These are phyloP conservation scores for Nakaseomyces bracarensis DNA, from an alignment of 1,139 yeast genomes.

Conservation along the genomic window DNA sequence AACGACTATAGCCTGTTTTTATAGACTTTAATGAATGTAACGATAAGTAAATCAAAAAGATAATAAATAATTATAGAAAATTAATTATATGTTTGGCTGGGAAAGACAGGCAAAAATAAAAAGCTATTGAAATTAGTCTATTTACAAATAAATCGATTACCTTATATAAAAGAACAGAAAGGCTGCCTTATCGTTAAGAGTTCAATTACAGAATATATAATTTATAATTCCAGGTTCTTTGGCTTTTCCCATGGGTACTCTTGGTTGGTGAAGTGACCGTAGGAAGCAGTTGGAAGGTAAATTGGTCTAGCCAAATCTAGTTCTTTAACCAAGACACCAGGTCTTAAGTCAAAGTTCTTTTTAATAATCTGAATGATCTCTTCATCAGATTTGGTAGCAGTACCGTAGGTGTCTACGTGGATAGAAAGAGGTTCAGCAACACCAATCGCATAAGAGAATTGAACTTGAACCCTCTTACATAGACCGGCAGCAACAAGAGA, in stretches of 20 bases:
- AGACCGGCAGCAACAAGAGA: constrained; percentile 90
- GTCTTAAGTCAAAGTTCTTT: constrained; percentile 96
- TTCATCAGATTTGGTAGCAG: constrained; percentile 79
- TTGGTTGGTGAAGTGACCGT: constrained; percentile 99
- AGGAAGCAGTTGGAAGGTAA: constrained; percentile 96
- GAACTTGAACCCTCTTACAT: constrained; percentile 96
- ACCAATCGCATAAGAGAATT: constrained; percentile 99
- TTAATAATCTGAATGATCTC: constrained; percentile 86
- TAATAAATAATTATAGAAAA: no score
- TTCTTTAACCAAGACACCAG: constrained; percentile 96
- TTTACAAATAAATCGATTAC: not conserved
- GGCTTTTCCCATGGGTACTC: constrained; percentile 98
- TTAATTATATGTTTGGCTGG: not conserved
- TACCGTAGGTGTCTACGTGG: constrained; percentile 96
- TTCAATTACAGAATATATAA: constrained; percentile 2
- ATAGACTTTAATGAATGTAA: not conserved
- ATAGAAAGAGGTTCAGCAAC: constrained; percentile 98
- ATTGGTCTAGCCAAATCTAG: constrained; percentile 97
- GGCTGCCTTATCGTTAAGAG: no score
- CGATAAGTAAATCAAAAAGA: not conserved
- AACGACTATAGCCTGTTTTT: not conserved
- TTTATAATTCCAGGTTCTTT: constrained; percentile 70
- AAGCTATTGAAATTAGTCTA: not conserved
- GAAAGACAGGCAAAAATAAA: not conserved
- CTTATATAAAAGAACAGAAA: no score